phyloP scores from a whole-genome alignment of 1,284 basidiomycete genomes.

The Puccinia brachypodii region DNA sequence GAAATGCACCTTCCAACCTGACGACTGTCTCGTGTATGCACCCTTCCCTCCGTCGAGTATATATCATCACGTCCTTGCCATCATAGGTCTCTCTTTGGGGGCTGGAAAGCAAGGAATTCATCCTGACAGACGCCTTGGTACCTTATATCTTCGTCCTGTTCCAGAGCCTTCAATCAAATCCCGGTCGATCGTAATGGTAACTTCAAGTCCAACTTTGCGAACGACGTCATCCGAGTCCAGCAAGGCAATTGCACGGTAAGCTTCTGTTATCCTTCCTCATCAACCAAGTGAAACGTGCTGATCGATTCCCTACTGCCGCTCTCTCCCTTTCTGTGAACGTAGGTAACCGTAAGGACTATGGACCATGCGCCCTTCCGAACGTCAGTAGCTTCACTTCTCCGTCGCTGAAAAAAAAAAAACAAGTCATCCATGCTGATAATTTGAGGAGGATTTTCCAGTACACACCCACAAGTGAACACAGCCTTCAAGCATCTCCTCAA shows the following conservation, averaged over 20 bases:
- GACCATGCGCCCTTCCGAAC: background rate
- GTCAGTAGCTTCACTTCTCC: background rate
- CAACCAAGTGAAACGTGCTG: background rate
- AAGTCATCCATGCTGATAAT: background rate
- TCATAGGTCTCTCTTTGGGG: no score
- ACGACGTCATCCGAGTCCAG: background rate
- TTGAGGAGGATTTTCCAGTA: background rate
- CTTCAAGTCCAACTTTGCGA: background rate
- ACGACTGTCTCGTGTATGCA: background rate
- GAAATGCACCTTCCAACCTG: background rate
- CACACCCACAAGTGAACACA: background rate
- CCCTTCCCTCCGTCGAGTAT: background rate
- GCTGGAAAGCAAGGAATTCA: background rate
- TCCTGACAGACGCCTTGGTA: background rate
- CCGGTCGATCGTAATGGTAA: background rate
- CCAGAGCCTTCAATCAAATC: background rate
- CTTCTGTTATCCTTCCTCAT: background rate
- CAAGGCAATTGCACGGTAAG: slow-evolving; percentile 4
- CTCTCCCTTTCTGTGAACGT: background rate
- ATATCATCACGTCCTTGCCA: no score
- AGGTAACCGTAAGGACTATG: background rate
- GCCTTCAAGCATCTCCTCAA: background rate
- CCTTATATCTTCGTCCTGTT: background rate
- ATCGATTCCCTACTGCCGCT: background rate
- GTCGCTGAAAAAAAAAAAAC: background rate